Evolutionary conservation across 306 rosid genomes (phyloP).

Genomic region (Morella rubra): DNA sequence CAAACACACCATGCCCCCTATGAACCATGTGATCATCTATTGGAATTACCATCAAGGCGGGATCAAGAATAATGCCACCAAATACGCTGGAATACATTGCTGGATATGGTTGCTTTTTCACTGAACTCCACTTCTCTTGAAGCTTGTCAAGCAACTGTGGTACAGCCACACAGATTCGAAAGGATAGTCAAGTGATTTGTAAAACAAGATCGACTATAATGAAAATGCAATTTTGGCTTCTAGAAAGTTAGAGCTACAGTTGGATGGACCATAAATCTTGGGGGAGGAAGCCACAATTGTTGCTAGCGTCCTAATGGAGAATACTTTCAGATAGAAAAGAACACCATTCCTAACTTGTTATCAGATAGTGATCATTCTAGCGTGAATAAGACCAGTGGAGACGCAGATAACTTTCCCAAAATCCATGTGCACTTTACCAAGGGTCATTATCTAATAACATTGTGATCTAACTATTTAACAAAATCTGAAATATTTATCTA

Average conservation of each 20-base stretch:
- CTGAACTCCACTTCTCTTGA: constrained; percentile 65
- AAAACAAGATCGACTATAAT: neutral
- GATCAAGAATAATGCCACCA: constrained; percentile 92
- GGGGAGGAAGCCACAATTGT: neutral
- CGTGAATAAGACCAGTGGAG: neutral
- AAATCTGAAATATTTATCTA: too few relatives aligned
- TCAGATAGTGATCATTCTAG: neutral
- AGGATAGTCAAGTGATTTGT: neutral
- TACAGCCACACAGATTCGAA: neutral
- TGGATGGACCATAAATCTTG: neutral
- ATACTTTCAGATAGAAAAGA: neutral
- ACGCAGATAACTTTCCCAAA: neutral
- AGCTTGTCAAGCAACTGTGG: constrained; percentile 80
- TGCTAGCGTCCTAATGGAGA: neutral
- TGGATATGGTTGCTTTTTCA: constrained; percentile 65
- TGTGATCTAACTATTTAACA: too few relatives aligned
- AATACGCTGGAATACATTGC: constrained; percentile 84
- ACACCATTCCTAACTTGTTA: neutral
- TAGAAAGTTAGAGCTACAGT: neutral
- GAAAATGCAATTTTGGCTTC: neutral
- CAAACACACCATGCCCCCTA: constrained; percentile 65
- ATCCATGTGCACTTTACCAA: neutral
- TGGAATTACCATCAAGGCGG: constrained; percentile 70
- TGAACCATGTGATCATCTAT: constrained; percentile 68
- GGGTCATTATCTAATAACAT: neutral